These are phyloP conservation scores for Blastocystis sp. DNA, from an alignment of 352 stramenopile species.

Conservation along the genomic window DNA sequence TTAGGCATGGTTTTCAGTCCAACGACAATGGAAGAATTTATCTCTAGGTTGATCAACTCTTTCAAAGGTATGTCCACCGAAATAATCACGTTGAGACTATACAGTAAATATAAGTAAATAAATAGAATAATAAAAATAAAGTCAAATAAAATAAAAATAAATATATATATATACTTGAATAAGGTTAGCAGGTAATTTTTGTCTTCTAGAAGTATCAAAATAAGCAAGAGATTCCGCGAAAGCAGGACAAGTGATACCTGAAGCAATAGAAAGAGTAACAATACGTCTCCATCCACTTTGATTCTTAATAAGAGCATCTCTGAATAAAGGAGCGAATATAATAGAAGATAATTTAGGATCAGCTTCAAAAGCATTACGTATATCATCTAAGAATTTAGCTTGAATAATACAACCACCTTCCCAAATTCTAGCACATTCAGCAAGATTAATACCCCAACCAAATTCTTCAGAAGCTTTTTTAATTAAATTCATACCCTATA, in stretches of 20 bases:
- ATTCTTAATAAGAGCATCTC: constrained; percentile 71
- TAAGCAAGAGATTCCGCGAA: constrained; percentile 79
- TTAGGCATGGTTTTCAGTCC: constrained; percentile 68
- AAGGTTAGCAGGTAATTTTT: constrained; percentile 76
- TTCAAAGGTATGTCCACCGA: constrained; percentile 93
- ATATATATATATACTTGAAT: constrained; percentile 55
- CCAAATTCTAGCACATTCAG: constrained; percentile 89
- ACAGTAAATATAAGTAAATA: neutral
- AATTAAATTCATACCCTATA: constrained; percentile 76
- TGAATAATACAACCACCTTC: constrained; percentile 98
- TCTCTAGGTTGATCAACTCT: constrained; percentile 64
- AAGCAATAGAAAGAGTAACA: constrained; percentile 77
- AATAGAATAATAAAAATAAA: neutral
- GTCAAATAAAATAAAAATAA: neutral
- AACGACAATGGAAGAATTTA: constrained; percentile 83
- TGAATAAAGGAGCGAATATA: constrained; percentile 86
- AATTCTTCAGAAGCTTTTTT: constrained; percentile 71
- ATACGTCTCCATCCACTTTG: constrained; percentile 83
- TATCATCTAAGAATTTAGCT: constrained; percentile 80
- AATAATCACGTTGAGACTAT: constrained; percentile 97
- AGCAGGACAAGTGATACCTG: constrained; percentile 67
- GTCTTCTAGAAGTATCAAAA: constrained; percentile 87
- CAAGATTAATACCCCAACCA: constrained; percentile 82
- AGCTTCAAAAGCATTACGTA: constrained; percentile 73
- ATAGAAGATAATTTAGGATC: constrained; percentile 76